Evolutionary conservation across 768 basidiomycete species (phyloP), one percentile per base, ranked within the genome.

Genomic region (Trametes meyenii): DNA sequence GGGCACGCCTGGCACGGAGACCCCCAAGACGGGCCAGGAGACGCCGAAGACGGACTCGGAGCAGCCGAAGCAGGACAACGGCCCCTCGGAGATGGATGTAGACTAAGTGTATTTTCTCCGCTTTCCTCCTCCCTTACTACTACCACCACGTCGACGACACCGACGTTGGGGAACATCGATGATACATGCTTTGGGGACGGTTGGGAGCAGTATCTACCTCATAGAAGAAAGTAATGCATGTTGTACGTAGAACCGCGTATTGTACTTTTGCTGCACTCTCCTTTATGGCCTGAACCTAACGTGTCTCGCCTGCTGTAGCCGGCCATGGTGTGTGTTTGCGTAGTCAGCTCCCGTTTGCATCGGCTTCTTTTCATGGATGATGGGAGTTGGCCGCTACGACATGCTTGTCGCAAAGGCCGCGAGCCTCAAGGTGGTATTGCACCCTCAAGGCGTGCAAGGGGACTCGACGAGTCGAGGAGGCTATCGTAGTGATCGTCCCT

Each of bases 61-160:
- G 51, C 51, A 61, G 49, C 36, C 52, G 63, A 77, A 78, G 70
- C 64, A 68, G 38, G 74, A 78, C 68, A 70, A 78, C 57, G 84
- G 78, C n/a, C 87, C 88, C 38, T 76, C 84, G 42, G 87, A 91
- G 80, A 93, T 93, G 91, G 91, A 93, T 73, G 83, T 93, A 35
- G 91, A 93, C 79, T 93, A 88, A 62, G 66, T 17, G 43, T 5
- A 6, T 26, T 8, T 19, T 8, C 26, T 16, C 2, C 11, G 33
- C 19, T 16, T 43, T 21, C 39, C 23, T 17, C 17, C n/a, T 45
- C 17, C 29, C 29, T 33, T 33, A 33, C 29, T 33, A 33, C 29
- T 33, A 33, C 29, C 29, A 8, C 29, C 29, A 8, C 8, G 29
- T 33, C 8, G 29, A 8, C 29, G 29, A 33, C 29, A 8, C 3